Evolutionary conservation across 1,284 basidiomycete species (phyloP).

Genomic region (Naganishia sp.): DNA sequence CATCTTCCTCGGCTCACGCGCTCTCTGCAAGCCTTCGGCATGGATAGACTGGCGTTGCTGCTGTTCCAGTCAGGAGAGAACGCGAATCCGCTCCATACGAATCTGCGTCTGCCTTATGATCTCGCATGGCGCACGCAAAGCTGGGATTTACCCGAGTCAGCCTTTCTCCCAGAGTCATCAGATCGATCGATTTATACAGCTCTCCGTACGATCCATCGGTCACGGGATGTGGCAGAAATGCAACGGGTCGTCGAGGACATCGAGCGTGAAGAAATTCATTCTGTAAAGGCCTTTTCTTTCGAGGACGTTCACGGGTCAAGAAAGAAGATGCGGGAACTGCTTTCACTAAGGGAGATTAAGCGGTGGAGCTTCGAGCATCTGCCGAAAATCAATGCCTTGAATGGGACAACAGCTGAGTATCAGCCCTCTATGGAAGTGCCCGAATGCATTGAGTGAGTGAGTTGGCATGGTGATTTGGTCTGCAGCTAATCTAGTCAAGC

Average conservation of each 20-base stretch:
- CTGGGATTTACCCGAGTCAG: constrained; percentile 77
- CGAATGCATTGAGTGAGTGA: constrained; percentile 32
- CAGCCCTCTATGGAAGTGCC: constrained; percentile 16
- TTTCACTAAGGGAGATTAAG: constrained; percentile 6
- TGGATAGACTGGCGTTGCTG: constrained; percentile 73
- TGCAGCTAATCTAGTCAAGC: constrained; percentile 11
- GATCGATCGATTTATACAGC: constrained; percentile 13
- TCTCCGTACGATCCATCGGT: constrained; percentile 16
- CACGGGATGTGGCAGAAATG: constrained; percentile 16
- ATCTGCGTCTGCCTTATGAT: constrained; percentile 62
- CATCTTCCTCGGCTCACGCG: constrained; percentile 61
- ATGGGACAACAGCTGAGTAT: neutral
- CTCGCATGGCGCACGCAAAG: constrained; percentile 86
- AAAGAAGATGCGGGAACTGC: constrained; percentile 20
- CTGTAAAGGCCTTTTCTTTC: constrained; percentile 10
- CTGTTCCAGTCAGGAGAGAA: constrained; percentile 58
- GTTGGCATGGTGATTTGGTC: neutral
- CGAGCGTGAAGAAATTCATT: constrained; percentile 17
- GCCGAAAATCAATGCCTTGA: neutral
- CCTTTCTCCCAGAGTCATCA: constrained; percentile 10
- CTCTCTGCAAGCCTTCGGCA: constrained; percentile 83
- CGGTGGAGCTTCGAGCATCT: constrained; percentile 5
- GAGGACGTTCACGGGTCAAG: constrained; percentile 21
- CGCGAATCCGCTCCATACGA: constrained; percentile 32
- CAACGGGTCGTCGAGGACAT: constrained; percentile 1